phyloP scores from a whole-genome alignment of 2,329 filamentous ascomycete genomes.

The Dryadomyces quercivorus region DNA sequence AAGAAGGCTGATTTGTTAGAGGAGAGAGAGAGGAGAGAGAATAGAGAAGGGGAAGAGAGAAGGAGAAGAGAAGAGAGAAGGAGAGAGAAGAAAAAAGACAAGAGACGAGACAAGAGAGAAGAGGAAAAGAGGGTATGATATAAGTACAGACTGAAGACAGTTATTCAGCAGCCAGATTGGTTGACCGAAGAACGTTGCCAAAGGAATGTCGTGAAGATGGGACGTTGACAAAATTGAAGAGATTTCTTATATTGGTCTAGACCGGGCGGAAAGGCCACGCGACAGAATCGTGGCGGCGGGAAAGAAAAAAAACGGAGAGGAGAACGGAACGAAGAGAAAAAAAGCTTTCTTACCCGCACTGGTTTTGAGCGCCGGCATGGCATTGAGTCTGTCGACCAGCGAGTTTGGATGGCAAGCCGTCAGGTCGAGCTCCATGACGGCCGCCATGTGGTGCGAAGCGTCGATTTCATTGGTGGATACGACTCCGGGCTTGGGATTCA shows the following conservation, averaged over 20 bases:
- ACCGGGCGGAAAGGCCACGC: not conserved
- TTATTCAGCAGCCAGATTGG: too few relatives aligned
- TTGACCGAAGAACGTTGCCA: too few relatives aligned
- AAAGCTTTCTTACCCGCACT: conserved; percentile 44
- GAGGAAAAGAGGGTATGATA: too few relatives aligned
- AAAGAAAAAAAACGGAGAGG: conserved; percentile 10
- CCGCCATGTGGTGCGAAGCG: conserved; percentile 21
- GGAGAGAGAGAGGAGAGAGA: not conserved
- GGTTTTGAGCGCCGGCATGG: conserved; percentile 44
- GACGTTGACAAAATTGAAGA: not conserved
- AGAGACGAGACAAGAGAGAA: not conserved
- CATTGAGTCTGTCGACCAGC: conserved; percentile 41
- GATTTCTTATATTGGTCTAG: not conserved
- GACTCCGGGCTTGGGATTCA: not conserved
- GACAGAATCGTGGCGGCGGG: not conserved
- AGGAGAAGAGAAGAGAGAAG: not conserved
- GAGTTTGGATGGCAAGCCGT: conserved; percentile 33
- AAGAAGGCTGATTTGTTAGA: conserved; percentile 49
- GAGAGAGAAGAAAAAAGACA: not conserved
- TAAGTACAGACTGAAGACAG: too few relatives aligned
- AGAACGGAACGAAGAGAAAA: conserved; percentile 9
- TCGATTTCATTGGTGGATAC: conserved; percentile 21
- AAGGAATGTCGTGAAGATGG: not conserved
- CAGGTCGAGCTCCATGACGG: conserved; percentile 37
- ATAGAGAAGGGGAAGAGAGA: not conserved